Base-by-base conservation (phyloP, 2,329 filamentous ascomycete species). In the Fusarium miscanthi region DNA sequence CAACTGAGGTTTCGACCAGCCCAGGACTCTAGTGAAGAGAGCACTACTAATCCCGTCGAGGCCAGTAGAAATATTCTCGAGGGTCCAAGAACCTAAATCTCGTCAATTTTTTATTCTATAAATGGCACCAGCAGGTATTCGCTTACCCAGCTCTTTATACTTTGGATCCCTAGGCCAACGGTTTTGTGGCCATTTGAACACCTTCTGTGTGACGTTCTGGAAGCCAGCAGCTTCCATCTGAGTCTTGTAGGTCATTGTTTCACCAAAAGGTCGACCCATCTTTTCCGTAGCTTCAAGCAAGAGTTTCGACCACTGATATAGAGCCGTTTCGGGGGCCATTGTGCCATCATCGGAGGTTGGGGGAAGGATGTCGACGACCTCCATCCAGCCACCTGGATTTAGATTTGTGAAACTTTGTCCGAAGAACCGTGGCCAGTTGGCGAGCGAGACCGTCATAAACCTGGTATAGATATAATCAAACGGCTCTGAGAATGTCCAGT, bases 221-320 rank as follows among this genome's bases (percentile, higher is more conserved):
- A 89, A 89, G 1, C 88, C 88, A 1, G 84, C 85, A 12, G 84
- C 83, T 13, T 78, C 76, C 59, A 89, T 79, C 51, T 82, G 81
- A 21, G 58, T 23, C 42, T 74, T 76, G 6, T 64, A 67, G 8
- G 63, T 53, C 17, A 69, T 61, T 0, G 73, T 76, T 13, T 69
- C 75, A n/a, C 59, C 59, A 12, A 80, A 66, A 3, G 76, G 73
- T 8, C 81, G 76, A 1, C 78, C 78, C 8, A 80, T 58, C 19
- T 76, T 78, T 14, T 46, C 57, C 14, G 74, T 76, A 5, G 71
- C 76, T 25, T 81, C 71, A 1, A 60, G 64, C 14, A 80, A 71
- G 2, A 79, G 62, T 56, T 66, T 65, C 9, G 42, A 71, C 69
- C 79, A 80, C 33, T 59, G 42, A 2, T 53, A 52, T 7, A 78